phyloP scores from a whole-genome alignment of 352 stramenopile species.

The Peronospora belbahrii region DNA sequence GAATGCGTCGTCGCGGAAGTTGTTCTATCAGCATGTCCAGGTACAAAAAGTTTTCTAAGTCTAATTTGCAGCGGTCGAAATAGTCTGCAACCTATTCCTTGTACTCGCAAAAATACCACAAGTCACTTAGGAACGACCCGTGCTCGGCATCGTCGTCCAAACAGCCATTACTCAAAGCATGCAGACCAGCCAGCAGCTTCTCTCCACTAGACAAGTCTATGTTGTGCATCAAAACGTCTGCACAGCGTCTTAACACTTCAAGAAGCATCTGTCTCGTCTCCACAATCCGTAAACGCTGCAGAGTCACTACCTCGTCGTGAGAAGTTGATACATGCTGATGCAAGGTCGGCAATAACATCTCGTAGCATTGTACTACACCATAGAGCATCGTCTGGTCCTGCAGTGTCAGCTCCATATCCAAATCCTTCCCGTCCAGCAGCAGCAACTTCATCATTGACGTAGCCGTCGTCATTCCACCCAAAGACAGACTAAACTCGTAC shows the following conservation, averaged over 20 bases:
- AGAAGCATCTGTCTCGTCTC: constrained; percentile 43
- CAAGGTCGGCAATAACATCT: constrained; percentile 39
- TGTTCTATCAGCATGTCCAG: constrained; percentile 62
- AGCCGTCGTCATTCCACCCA: constrained; percentile 20
- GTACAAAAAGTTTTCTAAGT: constrained; percentile 57
- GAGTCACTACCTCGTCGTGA: constrained; percentile 26
- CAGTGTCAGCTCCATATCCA: constrained; percentile 20
- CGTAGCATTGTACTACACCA: constrained; percentile 50
- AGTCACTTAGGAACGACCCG: constrained; percentile 63
- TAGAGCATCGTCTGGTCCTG: constrained; percentile 33
- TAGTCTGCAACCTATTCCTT: constrained; percentile 50
- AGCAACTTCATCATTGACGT: constrained; percentile 16
- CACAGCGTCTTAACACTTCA: constrained; percentile 16
- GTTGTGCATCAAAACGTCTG: constrained; percentile 32
- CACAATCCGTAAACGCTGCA: constrained; percentile 32
- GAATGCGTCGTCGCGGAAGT: constrained; percentile 40
- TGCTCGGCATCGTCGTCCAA: constrained; percentile 42
- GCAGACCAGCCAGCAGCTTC: constrained; percentile 45
- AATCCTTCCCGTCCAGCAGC: constrained; percentile 28
- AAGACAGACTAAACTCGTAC: constrained; percentile 41
- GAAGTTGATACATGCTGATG: constrained; percentile 39
- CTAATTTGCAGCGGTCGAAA: constrained; percentile 45
- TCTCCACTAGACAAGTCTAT: constrained; percentile 23
- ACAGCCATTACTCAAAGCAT: constrained; percentile 52
- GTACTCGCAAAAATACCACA: constrained; percentile 58